Percentiles rank a stretch among this genome's conserved stretches.
phyloP scores from a whole-genome alignment of 2,329 filamentous ascomycete species.

The Huntiella decipiens region DNA sequence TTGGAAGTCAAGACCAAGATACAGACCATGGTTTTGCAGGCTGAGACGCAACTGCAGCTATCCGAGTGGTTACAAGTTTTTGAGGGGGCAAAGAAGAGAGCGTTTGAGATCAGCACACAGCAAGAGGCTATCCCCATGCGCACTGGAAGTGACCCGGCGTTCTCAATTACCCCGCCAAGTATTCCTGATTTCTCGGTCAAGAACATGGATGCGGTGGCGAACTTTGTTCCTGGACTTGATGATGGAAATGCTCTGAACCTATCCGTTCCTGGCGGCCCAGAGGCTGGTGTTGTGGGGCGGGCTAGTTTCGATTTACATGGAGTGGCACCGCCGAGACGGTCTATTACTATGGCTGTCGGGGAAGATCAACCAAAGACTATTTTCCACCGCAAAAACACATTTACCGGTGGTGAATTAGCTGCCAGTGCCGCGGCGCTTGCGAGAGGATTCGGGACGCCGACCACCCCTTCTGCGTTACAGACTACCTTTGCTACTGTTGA shows the following conservation, averaged over 20 bases:
- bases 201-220: conserved; percentile 41
- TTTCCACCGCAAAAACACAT: conserved; percentile 63
- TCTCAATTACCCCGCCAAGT: conserved; percentile 75
- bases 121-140: conserved; percentile 27
- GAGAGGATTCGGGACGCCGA: conserved; percentile 3
- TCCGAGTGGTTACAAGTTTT: conserved; percentile 89
- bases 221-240: no score
- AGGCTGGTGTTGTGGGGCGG: conserved; percentile 20
- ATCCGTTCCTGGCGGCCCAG: no score
- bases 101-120: conserved; percentile 54
- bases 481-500: conserved; percentile 19
- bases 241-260: no score
- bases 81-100: conserved; percentile 81
- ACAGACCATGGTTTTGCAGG: conserved; percentile 71
- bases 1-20: conserved; percentile 98
- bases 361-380: conserved; percentile 42
- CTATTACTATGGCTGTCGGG: conserved; percentile 31
- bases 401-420: conserved; percentile 21
- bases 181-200: conserved; percentile 83
- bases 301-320: conserved; percentile 53
- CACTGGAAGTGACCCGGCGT: conserved; percentile 51
- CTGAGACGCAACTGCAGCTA: conserved; percentile 81
- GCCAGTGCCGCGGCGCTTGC: conserved; percentile 21
- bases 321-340: conserved; percentile 28
- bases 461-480: not conserved